Percentiles rank a stretch among this genome's conserved stretches.
phyloP scores from a whole-genome alignment of 1,284 basidiomycete species.

The Cutaneotrichosporon sp. region DNA sequence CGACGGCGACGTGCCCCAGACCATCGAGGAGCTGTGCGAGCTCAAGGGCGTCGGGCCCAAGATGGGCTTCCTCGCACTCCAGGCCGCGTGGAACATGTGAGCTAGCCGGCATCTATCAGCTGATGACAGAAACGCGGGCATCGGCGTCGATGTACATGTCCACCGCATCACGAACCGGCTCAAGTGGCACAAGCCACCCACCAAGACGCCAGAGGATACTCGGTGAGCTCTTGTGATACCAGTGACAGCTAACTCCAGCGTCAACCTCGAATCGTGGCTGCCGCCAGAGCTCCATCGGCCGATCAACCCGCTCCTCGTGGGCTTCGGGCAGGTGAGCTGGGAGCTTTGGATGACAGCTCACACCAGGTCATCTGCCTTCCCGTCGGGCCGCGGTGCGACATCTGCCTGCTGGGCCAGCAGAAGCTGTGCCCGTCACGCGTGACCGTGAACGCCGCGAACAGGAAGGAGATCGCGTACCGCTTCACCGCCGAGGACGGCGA shows the following conservation, averaged over 20 bases:
- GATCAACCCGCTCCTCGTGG: slow-evolving; percentile 86
- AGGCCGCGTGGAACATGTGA: slow-evolving; percentile 81
- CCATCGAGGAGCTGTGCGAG: slow-evolving; percentile 78
- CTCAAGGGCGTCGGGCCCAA: slow-evolving; percentile 88
- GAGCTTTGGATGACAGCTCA: slow-evolving; percentile 5
- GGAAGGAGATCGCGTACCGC: slow-evolving; percentile 51
- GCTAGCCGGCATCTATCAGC: slow-evolving; percentile 30
- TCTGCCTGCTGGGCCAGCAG: slow-evolving; percentile 59
- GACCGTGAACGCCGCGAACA: slow-evolving; percentile 41
- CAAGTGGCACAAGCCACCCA: slow-evolving; percentile 83
- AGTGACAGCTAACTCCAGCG: slow-evolving; percentile 53
- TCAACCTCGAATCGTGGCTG: slow-evolving; percentile 90
- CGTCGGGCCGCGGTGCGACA: slow-evolving; percentile 75
- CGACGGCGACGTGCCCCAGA: slow-evolving; percentile 74
- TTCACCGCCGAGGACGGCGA: slow-evolving; percentile 49
- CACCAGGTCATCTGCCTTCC: slow-evolving; percentile 68
- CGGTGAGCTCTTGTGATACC: slow-evolving; percentile 58
- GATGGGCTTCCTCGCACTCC: slow-evolving; percentile 84
- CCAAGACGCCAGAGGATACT: slow-evolving; percentile 85
- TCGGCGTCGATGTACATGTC: slow-evolving; percentile 95
- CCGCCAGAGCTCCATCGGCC: slow-evolving; percentile 74
- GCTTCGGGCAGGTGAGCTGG: slow-evolving; percentile 71
- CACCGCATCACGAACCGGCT: slow-evolving; percentile 91
- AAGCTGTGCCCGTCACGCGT: slow-evolving; percentile 54
- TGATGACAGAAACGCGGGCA: slow-evolving; percentile 74